These are phyloP conservation scores for Talaromyces borbonicus DNA, from an alignment of 495 filamentous ascomycete species.

Conservation along the genomic window DNA sequence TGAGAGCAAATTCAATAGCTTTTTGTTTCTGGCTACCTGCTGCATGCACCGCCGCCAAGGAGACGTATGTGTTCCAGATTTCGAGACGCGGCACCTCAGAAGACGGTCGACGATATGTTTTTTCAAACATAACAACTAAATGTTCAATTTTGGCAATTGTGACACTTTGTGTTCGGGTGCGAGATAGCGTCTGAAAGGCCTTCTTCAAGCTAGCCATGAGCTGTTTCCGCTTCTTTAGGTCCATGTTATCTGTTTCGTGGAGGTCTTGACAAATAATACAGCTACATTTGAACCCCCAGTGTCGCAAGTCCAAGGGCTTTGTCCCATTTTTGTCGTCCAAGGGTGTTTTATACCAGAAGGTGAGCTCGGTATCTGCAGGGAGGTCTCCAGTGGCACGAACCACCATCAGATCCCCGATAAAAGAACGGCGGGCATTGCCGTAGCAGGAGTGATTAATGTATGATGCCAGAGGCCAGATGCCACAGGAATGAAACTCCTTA, in stretches of 20 bases:
- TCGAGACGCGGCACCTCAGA: conserved; percentile 20
- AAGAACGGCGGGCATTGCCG: conserved; percentile 34
- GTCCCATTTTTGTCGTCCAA: conserved; percentile 12
- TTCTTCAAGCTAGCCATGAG: conserved; percentile 8
- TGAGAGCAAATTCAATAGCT: conserved; percentile 20
- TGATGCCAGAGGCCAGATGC: conserved; percentile 45
- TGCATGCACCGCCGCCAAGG: conserved; percentile 16
- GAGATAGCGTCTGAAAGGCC: conserved; percentile 3
- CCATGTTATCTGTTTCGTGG: conserved; percentile 1
- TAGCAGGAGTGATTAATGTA: conserved; percentile 48
- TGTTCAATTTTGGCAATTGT: conserved; percentile 11
- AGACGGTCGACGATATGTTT: conserved; percentile 21
- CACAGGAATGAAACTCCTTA: too few relatives aligned
- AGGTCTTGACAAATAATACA: conserved; percentile 33
- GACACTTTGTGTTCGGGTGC: not conserved
- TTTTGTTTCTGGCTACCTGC: conserved; percentile 7
- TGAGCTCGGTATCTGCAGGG: conserved; percentile 39
- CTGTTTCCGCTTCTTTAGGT: conserved; percentile 8
- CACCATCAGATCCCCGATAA: conserved; percentile 52
- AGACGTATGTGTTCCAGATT: conserved; percentile 19
- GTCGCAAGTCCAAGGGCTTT: conserved; percentile 12
- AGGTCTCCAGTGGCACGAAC: conserved; percentile 41
- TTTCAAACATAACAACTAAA: conserved; percentile 13
- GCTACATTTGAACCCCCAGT: conserved; percentile 40
- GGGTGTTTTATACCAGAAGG: conserved; percentile 23